Evolutionary conservation across 345 rosid species (phyloP), one percentile per base, ranked within the genome.

Genomic region (Eucalyptus paniculata): DNA sequence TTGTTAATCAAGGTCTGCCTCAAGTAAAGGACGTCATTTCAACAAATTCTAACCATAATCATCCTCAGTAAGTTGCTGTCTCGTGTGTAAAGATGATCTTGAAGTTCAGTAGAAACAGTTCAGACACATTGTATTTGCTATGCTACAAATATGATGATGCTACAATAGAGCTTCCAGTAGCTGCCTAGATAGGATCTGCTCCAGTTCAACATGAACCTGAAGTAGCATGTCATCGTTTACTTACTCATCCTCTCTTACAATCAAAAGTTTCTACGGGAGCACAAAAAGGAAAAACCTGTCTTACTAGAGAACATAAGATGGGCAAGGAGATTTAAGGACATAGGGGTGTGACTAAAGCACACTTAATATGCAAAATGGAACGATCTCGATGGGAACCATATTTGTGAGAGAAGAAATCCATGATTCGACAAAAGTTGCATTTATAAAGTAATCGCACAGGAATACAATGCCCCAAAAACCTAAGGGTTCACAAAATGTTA

Each of bases 351-450:
- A 34, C 37, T 34, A 34, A 42, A 7, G 44, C 44, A 42, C 44
- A 42, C 1, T 7, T 42, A 42, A 42, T 42, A 42, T 42, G 44
- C 44, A 42, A 42, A 42, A 7, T 42, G 1, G 44, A 42, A 42
- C 2, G 1, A 42, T 42, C 1, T 42, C 44, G 7, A 42, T 7
- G 44, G 44, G 37, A 42, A 42, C 1, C 7, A 7, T 1, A 42
- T 42, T 42, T 42, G 44, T 42, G 42, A 40, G 42, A 40, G 42
- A 40, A 40, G 42, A 40, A 40, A 2, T 40, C 42, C 42, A 40
- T 40, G 42, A 40, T 5, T 40, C 6, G 42, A 40, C 42, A 40
- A 40, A 40, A 40, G 42, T 40, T 4, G 5, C 42, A 40, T 40
- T 40, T 40, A 40, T 40, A 40, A 40, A 5, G 42, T 40, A 40